Base-by-base conservation (phyloP, 495 filamentous ascomycete species). In the Talaromyces trachyspermus region DNA sequence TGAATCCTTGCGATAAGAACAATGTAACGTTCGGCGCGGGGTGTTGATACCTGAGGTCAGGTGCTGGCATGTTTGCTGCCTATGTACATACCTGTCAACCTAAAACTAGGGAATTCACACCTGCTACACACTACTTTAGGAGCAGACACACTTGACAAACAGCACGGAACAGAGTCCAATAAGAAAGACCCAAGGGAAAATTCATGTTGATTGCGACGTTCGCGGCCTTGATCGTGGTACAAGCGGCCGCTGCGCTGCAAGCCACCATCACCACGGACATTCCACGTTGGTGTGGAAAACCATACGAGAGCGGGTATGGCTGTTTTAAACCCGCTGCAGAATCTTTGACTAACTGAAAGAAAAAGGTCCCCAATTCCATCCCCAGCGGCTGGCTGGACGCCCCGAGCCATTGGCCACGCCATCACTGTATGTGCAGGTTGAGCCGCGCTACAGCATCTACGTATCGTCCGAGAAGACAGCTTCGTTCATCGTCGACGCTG, bases 391-490 rank as follows among this genome's bases (percentile, higher is more conserved):
- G 69, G 49, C 65, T 77, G 0, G 38, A 59, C 2, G 60, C 19
- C 79, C 81, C 1, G 36, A 56, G 0, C 55, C 55, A 0, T 62
- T 66, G 3, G 52, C 63, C 18, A 56, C 48, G 0, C 66, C 66
- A n/a, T 55, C 75, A n/a, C 56, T 85, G 0, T 58, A 81, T 55
- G 53, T 85, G n/a, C 69, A 70, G 9, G 58, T 84, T 40, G 64
- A 72, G 42, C 76, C 80, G 4, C 71, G 76, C 7, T 65, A 79
- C 47, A 77, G 63, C 33, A 64, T 81, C 24, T 86, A 83, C 55
- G 58, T 80, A 2, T 65, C 59, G 17, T 68, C 53, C 38, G 81
- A 86, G 49, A 49, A 30, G 4, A 48, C 52, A 6, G 79, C 63
- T 5, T 69, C 74, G 9, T 79, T 84, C 41, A 70, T 84, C 35